Conservation (phyloP, 2,329 filamentous ascomycete species). For the Moelleriella libera region DNA sequence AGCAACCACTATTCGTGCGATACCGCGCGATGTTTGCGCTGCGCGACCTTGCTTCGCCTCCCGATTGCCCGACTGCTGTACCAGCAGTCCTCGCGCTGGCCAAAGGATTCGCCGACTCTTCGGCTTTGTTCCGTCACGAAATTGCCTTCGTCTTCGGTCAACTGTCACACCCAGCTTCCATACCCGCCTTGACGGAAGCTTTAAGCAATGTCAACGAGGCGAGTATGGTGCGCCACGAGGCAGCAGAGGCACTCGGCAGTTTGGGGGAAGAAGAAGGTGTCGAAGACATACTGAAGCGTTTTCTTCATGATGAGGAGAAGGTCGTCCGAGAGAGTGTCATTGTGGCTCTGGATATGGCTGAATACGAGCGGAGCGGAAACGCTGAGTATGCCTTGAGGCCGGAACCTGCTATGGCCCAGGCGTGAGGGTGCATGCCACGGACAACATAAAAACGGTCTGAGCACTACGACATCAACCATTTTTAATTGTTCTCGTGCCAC, state of each 20-base stretch:
- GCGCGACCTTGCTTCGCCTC: slow-evolving; percentile 85
- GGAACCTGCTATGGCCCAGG: slow-evolving; percentile 31
- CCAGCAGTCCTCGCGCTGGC: slow-evolving; percentile 80
- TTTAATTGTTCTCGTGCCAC: slow-evolving; percentile 47
- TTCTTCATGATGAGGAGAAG: slow-evolving; percentile 79
- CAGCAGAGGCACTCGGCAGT: slow-evolving; percentile 88
- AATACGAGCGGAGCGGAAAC: slow-evolving; percentile 83
- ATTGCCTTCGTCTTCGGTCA: slow-evolving; percentile 98
- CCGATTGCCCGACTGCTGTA: slow-evolving; percentile 75
- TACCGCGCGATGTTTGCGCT: slow-evolving; percentile 98
- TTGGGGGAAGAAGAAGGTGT: slow-evolving; percentile 89
- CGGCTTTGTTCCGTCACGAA: slow-evolving; percentile 91
- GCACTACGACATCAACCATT: no score
- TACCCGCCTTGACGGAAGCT: slow-evolving; percentile 69
- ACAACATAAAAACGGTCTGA: not conserved
- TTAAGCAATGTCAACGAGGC: slow-evolving; percentile 69
- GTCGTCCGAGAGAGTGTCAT: slow-evolving; percentile 91
- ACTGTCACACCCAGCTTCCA: slow-evolving; percentile 89
- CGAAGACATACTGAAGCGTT: slow-evolving; percentile 68
- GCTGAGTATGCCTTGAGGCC: slow-evolving; percentile 87
- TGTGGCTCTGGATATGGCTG: slow-evolving; percentile 94
- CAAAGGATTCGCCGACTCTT: slow-evolving; percentile 70
- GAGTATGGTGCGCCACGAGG: slow-evolving; percentile 96
- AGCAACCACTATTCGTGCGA: slow-evolving; percentile 70
- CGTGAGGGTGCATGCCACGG: slow-evolving; percentile 11